Percentiles rank a stretch among this genome's conserved stretches.
These are phyloP conservation scores for Saksenaea vasiformis DNA, from an alignment of 371 early-diverging fungal genomes.

Conservation along the genomic window DNA sequence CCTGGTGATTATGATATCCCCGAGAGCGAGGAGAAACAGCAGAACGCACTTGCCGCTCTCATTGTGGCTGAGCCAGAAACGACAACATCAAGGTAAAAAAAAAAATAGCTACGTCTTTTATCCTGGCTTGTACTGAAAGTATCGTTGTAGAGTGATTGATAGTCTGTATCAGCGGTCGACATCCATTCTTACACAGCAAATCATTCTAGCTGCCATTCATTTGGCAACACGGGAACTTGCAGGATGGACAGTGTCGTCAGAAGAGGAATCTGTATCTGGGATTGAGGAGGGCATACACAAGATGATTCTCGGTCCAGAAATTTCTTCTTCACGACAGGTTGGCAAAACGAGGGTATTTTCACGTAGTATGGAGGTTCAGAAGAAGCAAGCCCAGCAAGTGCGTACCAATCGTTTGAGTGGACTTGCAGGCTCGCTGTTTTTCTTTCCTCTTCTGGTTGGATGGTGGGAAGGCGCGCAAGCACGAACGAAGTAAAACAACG, in stretches of 20 bases:
- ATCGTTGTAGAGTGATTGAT: slow-evolving; percentile 28
- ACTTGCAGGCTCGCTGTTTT: slow-evolving; percentile 41
- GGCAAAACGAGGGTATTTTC: slow-evolving; percentile 40
- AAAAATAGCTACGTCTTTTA: too few relatives aligned
- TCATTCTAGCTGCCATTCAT: slow-evolving; percentile 32
- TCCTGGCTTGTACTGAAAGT: background rate
- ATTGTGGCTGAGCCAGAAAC: slow-evolving; percentile 33
- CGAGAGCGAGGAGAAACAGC: slow-evolving; percentile 23
- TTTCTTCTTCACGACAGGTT: slow-evolving; percentile 4
- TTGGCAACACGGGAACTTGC: slow-evolving; percentile 43
- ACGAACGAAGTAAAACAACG: slow-evolving; percentile 27
- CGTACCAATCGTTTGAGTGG: slow-evolving; percentile 35
- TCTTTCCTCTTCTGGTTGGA: slow-evolving; percentile 48
- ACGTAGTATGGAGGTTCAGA: slow-evolving; percentile 30
- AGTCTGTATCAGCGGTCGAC: slow-evolving; percentile 42
- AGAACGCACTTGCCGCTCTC: slow-evolving; percentile 33
- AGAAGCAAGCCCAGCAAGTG: slow-evolving; percentile 13
- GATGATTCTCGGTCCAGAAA: background rate
- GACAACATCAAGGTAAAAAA: background rate
- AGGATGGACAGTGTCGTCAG: slow-evolving; percentile 33
- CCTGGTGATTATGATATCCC: slow-evolving; percentile 38
- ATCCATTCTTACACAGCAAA: slow-evolving; percentile 27
- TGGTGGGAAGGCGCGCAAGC: slow-evolving; percentile 54
- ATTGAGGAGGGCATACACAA: slow-evolving; percentile 4
- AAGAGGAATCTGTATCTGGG: background rate